phyloP scores from a whole-genome alignment of 78 protist species.

The Creolimax fragrantissima region DNA sequence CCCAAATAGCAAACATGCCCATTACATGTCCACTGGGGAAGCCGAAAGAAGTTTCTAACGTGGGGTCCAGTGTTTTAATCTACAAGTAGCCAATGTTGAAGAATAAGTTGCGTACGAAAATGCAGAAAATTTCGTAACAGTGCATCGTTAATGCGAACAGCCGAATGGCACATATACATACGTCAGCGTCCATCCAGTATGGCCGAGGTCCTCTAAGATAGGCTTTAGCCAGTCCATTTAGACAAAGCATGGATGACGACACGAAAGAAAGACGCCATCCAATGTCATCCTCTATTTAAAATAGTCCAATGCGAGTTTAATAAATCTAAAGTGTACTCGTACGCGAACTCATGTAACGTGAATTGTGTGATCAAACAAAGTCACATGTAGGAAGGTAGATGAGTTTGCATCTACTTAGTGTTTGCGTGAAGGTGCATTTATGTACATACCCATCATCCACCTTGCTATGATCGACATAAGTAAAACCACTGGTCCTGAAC shows the following conservation, averaged over 20 bases:
- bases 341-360: background rate
- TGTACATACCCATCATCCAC: background rate
- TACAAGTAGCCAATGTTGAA: too few relatives aligned
- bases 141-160: too few relatives aligned
- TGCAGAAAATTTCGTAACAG: too few relatives aligned
- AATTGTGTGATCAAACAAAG: background rate
- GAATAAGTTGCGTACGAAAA: too few relatives aligned
- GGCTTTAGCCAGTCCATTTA: background rate
- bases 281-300: background rate
- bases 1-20: background rate
- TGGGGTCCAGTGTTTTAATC: conserved; percentile 25
- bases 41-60: background rate
- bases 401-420: too few relatives aligned
- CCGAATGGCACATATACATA: too few relatives aligned
- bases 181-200: conserved; percentile 2
- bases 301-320: background rate
- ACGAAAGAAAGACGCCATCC: background rate
- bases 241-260: background rate
- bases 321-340: too few relatives aligned
- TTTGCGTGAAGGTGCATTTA: too few relatives aligned
- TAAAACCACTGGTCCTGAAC: background rate
- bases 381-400: too few relatives aligned
- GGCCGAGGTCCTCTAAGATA: conserved; percentile 2
- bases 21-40: conserved; percentile 12
- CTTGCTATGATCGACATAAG: background rate